A percentile compares a stretch with the other conserved stretches of the same genome.
phyloP scores from a whole-genome alignment of 768 basidiomycete species.

The Pseudohyphozyma bogoriensis region DNA sequence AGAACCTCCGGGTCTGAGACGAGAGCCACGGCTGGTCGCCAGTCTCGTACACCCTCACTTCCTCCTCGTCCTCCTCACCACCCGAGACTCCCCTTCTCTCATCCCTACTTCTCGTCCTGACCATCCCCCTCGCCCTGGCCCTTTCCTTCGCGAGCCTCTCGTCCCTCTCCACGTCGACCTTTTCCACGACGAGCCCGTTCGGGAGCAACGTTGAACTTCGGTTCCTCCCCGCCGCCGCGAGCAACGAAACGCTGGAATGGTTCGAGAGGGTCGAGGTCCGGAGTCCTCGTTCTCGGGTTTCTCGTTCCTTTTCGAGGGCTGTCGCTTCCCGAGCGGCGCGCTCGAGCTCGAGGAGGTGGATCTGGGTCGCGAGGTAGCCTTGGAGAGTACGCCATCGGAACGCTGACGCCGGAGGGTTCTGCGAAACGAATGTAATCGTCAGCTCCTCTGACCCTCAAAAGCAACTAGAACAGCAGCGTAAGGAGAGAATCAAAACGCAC shows the following conservation, averaged over 20 bases:
- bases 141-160: constrained; percentile 12
- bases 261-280: constrained; percentile 1
- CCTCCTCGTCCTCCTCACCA: constrained; percentile 7
- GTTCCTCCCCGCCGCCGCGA: constrained; percentile 56
- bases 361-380: constrained; percentile 71
- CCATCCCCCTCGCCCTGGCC: too few species aligned
- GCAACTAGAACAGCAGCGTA: constrained; percentile 4
- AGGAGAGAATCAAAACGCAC: constrained; percentile 41
- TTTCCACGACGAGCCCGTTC: constrained; percentile 81
- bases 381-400: constrained; percentile 73
- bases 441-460: background rate
- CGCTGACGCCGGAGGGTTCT: constrained; percentile 87
- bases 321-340: constrained; percentile 65
- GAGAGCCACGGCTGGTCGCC: constrained; percentile 29
- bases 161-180: constrained; percentile 57
- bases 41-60: constrained; percentile 20
- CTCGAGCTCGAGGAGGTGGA: constrained; percentile 69
- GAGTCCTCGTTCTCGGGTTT: constrained; percentile 1
- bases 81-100: background rate
- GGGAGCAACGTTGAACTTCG: constrained; percentile 57
- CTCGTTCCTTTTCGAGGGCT: constrained; percentile 51
- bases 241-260: constrained; percentile 36
- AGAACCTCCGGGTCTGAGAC: constrained; percentile 11
- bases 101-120: too few species aligned
- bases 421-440: background rate